Conservation (phyloP, 257 asterid species). For the Anisodus tanguticus region DNA sequence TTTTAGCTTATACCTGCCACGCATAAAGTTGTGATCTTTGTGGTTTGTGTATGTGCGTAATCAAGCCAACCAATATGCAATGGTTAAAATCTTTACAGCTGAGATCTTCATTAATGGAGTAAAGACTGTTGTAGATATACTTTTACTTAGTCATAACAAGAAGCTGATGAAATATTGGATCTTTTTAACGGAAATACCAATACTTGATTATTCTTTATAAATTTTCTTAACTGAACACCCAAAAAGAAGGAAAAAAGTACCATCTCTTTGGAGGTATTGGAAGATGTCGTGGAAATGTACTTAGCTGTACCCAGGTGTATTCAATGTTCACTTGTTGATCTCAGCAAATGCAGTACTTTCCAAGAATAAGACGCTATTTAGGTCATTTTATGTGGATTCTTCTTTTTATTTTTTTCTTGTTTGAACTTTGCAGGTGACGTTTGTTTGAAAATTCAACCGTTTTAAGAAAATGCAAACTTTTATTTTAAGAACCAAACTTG, state of each 20-base stretch:
- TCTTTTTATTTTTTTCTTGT: background rate
- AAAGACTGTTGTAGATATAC: conserved; percentile 15
- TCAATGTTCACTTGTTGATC: conserved; percentile 3
- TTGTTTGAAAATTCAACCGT: background rate
- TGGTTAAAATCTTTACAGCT: background rate
- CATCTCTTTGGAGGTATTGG: conserved; percentile 9
- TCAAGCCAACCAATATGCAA: background rate
- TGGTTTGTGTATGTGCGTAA: conserved; percentile 25
- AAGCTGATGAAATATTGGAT: conserved; percentile 36
- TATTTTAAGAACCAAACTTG: background rate
- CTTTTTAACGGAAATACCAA: background rate
- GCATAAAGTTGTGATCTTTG: background rate
- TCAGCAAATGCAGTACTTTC: background rate
- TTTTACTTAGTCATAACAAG: background rate
- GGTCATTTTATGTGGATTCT: background rate
- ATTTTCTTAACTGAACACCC: conserved; percentile 1
- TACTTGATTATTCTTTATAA: background rate
- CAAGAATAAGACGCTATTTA: conserved; percentile 14
- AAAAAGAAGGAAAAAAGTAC: conserved; percentile 30
- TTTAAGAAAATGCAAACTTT: background rate
- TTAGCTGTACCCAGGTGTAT: background rate
- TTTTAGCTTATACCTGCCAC: background rate
- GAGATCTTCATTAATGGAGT: conserved; percentile 49
- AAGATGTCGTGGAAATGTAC: conserved; percentile 3
- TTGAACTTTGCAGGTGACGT: background rate